Percentiles rank a stretch among this genome's conserved stretches.
phyloP scores from a whole-genome alignment of 495 filamentous ascomycete species.

The Corynascus novoguineensis region DNA sequence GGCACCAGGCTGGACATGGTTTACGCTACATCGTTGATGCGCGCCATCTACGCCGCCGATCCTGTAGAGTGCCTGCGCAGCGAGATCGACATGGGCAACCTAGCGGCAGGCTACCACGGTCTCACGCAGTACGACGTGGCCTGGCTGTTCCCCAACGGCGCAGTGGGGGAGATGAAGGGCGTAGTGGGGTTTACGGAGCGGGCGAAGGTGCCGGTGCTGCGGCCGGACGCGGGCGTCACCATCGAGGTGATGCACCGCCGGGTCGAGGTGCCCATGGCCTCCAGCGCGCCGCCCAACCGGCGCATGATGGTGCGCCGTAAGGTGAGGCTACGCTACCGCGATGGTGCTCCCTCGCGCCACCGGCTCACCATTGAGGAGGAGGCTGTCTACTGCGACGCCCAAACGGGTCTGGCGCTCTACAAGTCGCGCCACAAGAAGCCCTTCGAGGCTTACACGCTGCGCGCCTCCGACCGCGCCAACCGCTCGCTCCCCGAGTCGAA shows the following conservation, averaged over 20 bases:
- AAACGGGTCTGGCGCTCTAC: too few relatives aligned
- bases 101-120: not conserved
- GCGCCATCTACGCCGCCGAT: slow-evolving; percentile 36
- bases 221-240: not conserved
- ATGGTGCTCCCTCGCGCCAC: not conserved
- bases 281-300: not conserved
- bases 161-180: not conserved
- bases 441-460: not conserved
- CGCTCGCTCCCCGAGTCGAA: not conserved
- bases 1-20: slow-evolving; percentile 56
- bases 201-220: not conserved
- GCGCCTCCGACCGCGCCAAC: not conserved
- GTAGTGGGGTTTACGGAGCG: not conserved
- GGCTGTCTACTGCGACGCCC: not conserved
- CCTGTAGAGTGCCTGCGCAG: slow-evolving; percentile 36
- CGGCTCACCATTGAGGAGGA: not conserved
- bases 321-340: not conserved
- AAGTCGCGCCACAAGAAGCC: not conserved
- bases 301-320: not conserved
- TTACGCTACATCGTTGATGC: slow-evolving; percentile 43
- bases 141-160: not conserved
- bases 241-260: not conserved
- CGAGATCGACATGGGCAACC: not conserved
- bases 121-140: not conserved
- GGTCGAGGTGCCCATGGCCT: too few relatives aligned